These are phyloP conservation scores for Babesia gibsoni DNA, from an alignment of 169 alveolate species.

Conservation along the genomic window DNA sequence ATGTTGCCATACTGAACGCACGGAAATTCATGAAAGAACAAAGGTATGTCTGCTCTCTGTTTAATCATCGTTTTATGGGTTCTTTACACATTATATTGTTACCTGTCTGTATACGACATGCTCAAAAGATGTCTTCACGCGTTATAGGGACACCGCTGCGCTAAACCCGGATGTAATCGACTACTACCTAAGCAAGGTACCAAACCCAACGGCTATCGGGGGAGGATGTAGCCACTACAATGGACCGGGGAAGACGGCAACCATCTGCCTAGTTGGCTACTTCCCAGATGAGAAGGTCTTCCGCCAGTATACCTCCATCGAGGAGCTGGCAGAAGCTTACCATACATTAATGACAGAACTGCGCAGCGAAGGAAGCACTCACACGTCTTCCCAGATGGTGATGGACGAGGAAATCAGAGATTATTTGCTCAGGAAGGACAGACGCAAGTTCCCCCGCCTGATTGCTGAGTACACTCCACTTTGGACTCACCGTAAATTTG, in stretches of 20 bases:
- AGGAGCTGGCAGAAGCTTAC: conserved; percentile 78
- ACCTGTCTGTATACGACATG: neutral
- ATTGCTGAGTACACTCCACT: conserved; percentile 69
- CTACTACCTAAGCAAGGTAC: conserved; percentile 33
- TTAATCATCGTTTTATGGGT: neutral
- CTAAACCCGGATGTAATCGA: conserved; percentile 57
- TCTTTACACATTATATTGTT: conserved; percentile 1
- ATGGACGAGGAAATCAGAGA: conserved; percentile 53
- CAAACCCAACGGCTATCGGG: conserved; percentile 13
- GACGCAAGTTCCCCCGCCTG: conserved; percentile 68
- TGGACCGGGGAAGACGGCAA: conserved; percentile 60
- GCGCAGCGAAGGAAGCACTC: conserved; percentile 71
- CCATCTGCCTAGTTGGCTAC: conserved; percentile 36
- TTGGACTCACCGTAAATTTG: conserved; percentile 75
- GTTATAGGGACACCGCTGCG: conserved; percentile 24
- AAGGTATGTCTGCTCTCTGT: conserved; percentile 7
- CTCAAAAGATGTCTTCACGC: neutral
- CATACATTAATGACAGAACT: conserved; percentile 71
- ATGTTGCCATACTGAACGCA: conserved; percentile 35
- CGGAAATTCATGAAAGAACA: conserved; percentile 29
- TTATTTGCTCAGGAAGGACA: conserved; percentile 64
- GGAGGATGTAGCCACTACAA: conserved; percentile 50
- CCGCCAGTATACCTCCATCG: conserved; percentile 55
- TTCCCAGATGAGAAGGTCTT: conserved; percentile 41
- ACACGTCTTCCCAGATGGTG: conserved; percentile 62